A percentile compares a stretch with the other conserved stretches of the same genome.
Conservation (phyloP, 371 early-diverging fungal genomes). For the Enterocytospora artemiae region DNA sequence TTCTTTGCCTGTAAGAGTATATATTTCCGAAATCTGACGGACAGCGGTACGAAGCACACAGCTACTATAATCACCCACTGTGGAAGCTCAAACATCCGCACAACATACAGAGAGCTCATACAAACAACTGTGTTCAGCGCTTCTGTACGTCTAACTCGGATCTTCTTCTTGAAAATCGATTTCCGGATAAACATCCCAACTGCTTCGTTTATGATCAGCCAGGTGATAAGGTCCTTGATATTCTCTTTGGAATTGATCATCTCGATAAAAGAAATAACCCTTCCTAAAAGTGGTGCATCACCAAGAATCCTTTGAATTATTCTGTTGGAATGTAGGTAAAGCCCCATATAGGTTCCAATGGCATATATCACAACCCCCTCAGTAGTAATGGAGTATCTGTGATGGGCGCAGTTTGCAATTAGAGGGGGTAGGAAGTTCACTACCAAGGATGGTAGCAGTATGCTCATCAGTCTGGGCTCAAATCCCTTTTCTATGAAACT, state of each 20-base stretch:
- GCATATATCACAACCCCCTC: slow-evolving; percentile 13
- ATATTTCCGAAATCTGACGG: not conserved
- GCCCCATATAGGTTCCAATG: slow-evolving; percentile 23
- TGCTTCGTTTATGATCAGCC: slow-evolving; percentile 24
- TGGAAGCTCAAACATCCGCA: not conserved
- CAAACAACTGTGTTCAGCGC: slow-evolving; percentile 11
- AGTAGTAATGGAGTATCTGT: slow-evolving; percentile 7
- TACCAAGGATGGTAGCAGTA: slow-evolving; percentile 33
- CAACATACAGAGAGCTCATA: not conserved
- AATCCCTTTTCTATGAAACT: slow-evolving; percentile 21
- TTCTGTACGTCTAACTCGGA: slow-evolving; percentile 3
- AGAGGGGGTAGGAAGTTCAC: slow-evolving; percentile 24
- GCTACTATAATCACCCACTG: not conserved
- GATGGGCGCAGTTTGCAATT: slow-evolving; percentile 31
- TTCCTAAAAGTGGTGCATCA: slow-evolving; percentile 28
- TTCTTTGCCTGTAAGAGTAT: not conserved
- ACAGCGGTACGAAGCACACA: not conserved
- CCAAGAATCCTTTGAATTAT: not conserved
- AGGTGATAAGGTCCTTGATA: slow-evolving; percentile 9
- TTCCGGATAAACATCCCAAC: slow-evolving; percentile 13
- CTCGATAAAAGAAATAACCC: slow-evolving; percentile 6
- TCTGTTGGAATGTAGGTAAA: slow-evolving; percentile 10
- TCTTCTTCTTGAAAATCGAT: slow-evolving; percentile 12
- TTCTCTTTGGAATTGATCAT: slow-evolving; percentile 20
- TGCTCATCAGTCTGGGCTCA: slow-evolving; percentile 13